A percentile compares a stretch with the other conserved stretches of the same genome.
phyloP scores from a whole-genome alignment of 1,139 yeast species.

The Magnusiomyces ingens region DNA sequence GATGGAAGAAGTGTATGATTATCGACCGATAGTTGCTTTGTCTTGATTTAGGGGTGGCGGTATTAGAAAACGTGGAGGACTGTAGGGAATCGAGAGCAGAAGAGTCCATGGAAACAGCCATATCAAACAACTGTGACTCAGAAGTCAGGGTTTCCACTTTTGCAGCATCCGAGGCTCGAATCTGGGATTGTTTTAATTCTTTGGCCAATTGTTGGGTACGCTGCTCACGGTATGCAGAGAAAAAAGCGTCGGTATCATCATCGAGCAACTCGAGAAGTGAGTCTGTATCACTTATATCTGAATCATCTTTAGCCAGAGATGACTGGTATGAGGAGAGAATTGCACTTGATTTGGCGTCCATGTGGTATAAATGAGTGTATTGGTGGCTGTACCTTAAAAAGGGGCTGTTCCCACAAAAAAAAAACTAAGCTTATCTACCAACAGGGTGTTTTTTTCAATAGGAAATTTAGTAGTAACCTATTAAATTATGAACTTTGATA shows the following conservation, averaged over 20 bases:
- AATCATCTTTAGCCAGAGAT: conserved; percentile 12
- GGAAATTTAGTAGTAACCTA: too few relatives aligned
- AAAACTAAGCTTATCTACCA: too few relatives aligned
- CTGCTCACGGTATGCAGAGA: conserved; percentile 46
- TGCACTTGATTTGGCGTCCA: conserved; percentile 4
- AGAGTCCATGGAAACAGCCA: conserved; percentile 8
- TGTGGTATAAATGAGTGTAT: background rate
- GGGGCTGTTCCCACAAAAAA: too few relatives aligned
- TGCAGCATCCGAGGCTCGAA: conserved; percentile 1
- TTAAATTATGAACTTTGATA: too few relatives aligned
- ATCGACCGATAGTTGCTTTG: conserved; percentile 41
- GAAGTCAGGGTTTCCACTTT: conserved; percentile 10
- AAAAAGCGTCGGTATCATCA: conserved; percentile 45
- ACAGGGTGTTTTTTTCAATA: too few relatives aligned
- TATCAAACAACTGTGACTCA: conserved; percentile 12
- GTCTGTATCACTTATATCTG: conserved; percentile 24
- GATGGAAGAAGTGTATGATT: conserved; percentile 61
- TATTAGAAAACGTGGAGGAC: background rate
- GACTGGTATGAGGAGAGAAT: conserved; percentile 7
- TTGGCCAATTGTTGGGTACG: conserved; percentile 41
- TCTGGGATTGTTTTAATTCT: conserved; percentile 4
- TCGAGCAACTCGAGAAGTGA: conserved; percentile 43
- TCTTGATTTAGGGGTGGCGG: background rate
- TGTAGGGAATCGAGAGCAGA: background rate
- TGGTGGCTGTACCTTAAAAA: too few relatives aligned